These are phyloP conservation scores for Vigna nakashimae DNA, from an alignment of 306 rosid species.

Conservation along the genomic window DNA sequence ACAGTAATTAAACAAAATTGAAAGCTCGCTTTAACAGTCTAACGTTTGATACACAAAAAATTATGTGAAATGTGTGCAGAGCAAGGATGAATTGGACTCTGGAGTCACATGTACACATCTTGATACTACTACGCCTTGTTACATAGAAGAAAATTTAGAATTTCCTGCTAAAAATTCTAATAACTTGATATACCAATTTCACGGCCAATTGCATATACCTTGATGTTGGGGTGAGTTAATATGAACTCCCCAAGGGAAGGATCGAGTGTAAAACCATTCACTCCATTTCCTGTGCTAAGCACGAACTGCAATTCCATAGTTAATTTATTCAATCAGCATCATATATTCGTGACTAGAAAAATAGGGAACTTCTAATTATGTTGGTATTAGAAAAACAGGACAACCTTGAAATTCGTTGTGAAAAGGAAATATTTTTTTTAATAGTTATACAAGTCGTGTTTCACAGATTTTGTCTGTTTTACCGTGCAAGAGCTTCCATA, in stretches of 20 bases:
- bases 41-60: background rate
- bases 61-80: background rate
- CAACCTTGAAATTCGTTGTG: too few species aligned
- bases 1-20: background rate
- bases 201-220: constrained; percentile 58
- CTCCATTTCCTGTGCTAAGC: constrained; percentile 84
- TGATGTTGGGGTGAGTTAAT: constrained; percentile 89
- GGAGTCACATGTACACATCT: background rate
- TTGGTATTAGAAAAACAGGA: background rate
- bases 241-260: constrained; percentile 98
- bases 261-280: constrained; percentile 92
- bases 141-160: background rate
- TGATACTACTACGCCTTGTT: background rate
- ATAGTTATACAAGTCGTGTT: background rate
- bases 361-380: background rate
- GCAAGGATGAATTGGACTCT: background rate
- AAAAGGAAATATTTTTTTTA: too few species aligned
- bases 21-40: constrained; percentile 9
- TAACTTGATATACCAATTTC: constrained; percentile 2
- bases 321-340: constrained; percentile 31
- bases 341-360: constrained; percentile 5
- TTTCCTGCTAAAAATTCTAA: background rate
- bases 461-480: constrained; percentile 33
- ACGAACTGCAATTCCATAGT: constrained; percentile 65
- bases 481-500: constrained; percentile 99